Evolutionary conservation across 2,329 filamentous ascomycete species (phyloP), one percentile per base, ranked within the genome.

Genomic region (Colletotrichum navitas): DNA sequence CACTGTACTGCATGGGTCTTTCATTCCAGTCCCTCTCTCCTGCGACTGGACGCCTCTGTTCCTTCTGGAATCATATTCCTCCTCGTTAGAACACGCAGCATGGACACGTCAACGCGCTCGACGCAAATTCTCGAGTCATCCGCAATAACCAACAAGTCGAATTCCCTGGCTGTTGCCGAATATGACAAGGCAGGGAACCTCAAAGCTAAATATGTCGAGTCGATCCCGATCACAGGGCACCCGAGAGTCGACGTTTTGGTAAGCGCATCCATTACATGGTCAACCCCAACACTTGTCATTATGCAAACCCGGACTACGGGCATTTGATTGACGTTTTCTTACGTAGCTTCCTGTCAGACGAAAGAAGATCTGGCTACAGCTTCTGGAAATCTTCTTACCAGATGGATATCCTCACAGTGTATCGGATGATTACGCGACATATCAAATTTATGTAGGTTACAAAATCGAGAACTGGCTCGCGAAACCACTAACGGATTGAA

Each of bases 361-460:
- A 29, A 72, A 68, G 45, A 68, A 64, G 65, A 52, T 47, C n/a
- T 72, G 69, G 65, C 32, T 49, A 16, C 58, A 51, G 24, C 34
- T 69, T 56, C 65, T 72, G 24, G 69, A 69, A 21, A 64, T 72
- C 24, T 72, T 72, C 32, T 41, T 72, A 7, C 65, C 69, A 1
- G 69, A 72, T 21, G 69, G 69, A 6, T 72, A 72, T 26, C 69
- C 69, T 26, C 65, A 72, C 16, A 72, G 69, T 43, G 69, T 69
- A 6, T 64, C 69, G 12, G 65, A 72, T n/a, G 69, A 72, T n/a
- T 72, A 72, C 39, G 58, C 69, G 16, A 59, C 59, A 18, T 72
- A 72, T 29, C 69, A 72, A 12, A 72, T 69, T 16, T 72, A 72
- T 55, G 69, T 64, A 32, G 16, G 65, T 54, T 18, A 12, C 12